These are phyloP conservation scores for Exophiala aquamarina DNA, from an alignment of 2,329 filamentous ascomycete species.

Conservation along the genomic window DNA sequence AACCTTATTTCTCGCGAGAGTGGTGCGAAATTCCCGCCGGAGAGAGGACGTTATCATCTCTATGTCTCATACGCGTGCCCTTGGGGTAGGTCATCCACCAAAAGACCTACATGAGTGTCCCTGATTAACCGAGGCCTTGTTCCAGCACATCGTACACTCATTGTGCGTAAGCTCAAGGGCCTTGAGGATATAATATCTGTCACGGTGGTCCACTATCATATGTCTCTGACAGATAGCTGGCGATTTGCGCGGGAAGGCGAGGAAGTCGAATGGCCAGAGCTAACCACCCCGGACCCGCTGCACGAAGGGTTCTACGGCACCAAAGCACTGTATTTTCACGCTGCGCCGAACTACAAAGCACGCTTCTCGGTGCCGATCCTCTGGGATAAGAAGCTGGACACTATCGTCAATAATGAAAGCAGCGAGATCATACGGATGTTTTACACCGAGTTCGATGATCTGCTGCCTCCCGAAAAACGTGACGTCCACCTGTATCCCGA, in stretches of 20 bases:
- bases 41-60: slow-evolving; percentile 88
- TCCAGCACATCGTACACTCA: slow-evolving; percentile 48
- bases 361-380: slow-evolving; percentile 80
- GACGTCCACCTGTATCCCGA: slow-evolving; percentile 64
- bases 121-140: too few species aligned
- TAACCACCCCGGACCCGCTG: slow-evolving; percentile 47
- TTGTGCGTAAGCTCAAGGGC: slow-evolving; percentile 51
- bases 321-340: slow-evolving; percentile 71
- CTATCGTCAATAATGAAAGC: slow-evolving; percentile 83
- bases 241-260: slow-evolving; percentile 66
- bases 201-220: slow-evolving; percentile 79
- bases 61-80: slow-evolving; percentile 93
- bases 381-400: slow-evolving; percentile 72
- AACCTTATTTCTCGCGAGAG: slow-evolving; percentile 72
- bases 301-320: slow-evolving; percentile 66
- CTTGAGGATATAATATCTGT: slow-evolving; percentile 53
- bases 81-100: slow-evolving; percentile 57
- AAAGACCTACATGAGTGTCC: too few species aligned
- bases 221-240: slow-evolving; percentile 62
- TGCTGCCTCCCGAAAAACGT: slow-evolving; percentile 58
- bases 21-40: slow-evolving; percentile 73
- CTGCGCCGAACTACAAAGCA: slow-evolving; percentile 65
- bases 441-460: slow-evolving; percentile 69
- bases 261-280: slow-evolving; percentile 54
- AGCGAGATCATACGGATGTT: slow-evolving; percentile 85